Conservation (phyloP, 257 asterid species). For the Solanum chaucha region DNA sequence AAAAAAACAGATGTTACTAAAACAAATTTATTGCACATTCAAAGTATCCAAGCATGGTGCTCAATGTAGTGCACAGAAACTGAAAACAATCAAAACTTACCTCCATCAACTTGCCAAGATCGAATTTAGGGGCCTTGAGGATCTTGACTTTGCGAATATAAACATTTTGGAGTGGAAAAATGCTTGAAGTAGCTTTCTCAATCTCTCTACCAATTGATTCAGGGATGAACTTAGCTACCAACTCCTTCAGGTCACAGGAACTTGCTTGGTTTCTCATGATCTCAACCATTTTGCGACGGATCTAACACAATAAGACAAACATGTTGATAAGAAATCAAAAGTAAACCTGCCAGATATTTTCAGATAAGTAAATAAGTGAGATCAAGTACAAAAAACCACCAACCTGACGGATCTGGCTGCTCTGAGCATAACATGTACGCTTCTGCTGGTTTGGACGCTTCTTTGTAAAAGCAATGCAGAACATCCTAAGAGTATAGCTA, state of each 20-base stretch:
- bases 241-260: conserved; percentile 41
- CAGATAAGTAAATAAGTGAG: background rate
- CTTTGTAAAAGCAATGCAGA: conserved; percentile 62
- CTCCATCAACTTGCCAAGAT: conserved; percentile 60
- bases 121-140: conserved; percentile 60
- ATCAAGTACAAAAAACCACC: background rate
- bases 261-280: conserved; percentile 58
- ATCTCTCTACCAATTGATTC: conserved; percentile 60
- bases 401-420: conserved; percentile 63
- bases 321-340: background rate
- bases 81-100: background rate
- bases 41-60: background rate
- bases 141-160: conserved; percentile 57
- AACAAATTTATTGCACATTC: background rate
- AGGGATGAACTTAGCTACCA: conserved; percentile 53
- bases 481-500: conserved; percentile 43
- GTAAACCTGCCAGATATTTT: background rate
- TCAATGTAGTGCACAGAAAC: background rate
- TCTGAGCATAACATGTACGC: conserved; percentile 56
- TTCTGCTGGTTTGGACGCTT: conserved; percentile 72
- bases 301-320: conserved; percentile 13
- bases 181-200: conserved; percentile 55
- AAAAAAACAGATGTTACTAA: background rate
- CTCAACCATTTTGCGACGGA: conserved; percentile 53
- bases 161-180: conserved; percentile 56